Base-by-base conservation (phyloP, 1,139 yeast genomes). In the Nakaseomyces kungkrabaensis region DNA sequence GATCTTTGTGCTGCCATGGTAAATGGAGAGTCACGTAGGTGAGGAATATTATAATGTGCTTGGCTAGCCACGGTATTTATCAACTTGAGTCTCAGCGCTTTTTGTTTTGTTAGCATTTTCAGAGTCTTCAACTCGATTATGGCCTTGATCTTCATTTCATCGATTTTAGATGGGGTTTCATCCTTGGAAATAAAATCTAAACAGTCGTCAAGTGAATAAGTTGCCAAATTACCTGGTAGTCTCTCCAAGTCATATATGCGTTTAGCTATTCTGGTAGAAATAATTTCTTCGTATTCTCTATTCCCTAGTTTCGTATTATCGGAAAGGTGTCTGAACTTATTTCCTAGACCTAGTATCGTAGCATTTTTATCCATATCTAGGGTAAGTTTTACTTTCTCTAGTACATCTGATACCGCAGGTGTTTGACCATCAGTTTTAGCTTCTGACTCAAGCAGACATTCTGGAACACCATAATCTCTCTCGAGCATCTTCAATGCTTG, bases 81-180 rank as follows among this genome's bases (percentile, higher is more conserved):
- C 34, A 94, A 68, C 55, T 77, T 80, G 62, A 87, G 89, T 59
- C 96, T 85, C 55, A 92, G 62, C 48, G 84, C 82, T 63, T 90
- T 90, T 63, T 94, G 99, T 59, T 86, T 84, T 1, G 92, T 77
- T 53, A 94, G 74, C 37, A 90, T 70, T 54, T 89, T 81, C 57
- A 92, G 74, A 0, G 90, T 74, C 67, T 90, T 94, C 58, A 92
- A 74, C 68, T 94, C 98, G 34, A 90, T 74, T 41, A 94, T 71
- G 2, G 90, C 83, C 54, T 73, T 73, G 34, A 85, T 63, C 65
- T 87, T 87, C 49, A 80, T 65, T 29, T 72, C 72, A 53, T 78
- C 81, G 41, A 70, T 60, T 27, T 72, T 61, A 4, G 62, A 62
- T 1, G 70, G 67, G 45, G 69, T 53, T 48, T 70, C 76, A 53